Percentiles rank a stretch among this genome's conserved stretches.
These are phyloP conservation scores for Arthrobotrys iridis DNA, from an alignment of 2,329 filamentous ascomycete genomes.

Conservation along the genomic window DNA sequence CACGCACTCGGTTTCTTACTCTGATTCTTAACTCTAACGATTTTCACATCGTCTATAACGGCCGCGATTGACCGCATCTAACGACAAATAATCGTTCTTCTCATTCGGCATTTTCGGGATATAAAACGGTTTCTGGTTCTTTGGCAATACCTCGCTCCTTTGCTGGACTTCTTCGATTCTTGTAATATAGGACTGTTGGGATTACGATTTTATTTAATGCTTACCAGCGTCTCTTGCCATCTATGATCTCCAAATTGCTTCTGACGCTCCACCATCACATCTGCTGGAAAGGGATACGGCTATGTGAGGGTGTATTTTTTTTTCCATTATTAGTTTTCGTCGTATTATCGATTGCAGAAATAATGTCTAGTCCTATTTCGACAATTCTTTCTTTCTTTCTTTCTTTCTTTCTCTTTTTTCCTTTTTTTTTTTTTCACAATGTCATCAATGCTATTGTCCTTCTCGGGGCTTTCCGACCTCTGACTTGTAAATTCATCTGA, in stretches of 20 bases:
- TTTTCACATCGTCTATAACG: slow-evolving; percentile 19
- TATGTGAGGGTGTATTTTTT: background rate
- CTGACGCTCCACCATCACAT: background rate
- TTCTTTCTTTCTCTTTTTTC: background rate
- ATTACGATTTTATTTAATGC: slow-evolving; percentile 15
- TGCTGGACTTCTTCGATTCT: slow-evolving; percentile 29
- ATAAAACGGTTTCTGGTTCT: background rate
- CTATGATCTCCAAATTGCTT: background rate
- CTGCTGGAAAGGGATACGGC: background rate
- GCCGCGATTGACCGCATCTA: slow-evolving; percentile 25
- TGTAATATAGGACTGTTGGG: slow-evolving; percentile 22
- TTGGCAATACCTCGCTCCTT: slow-evolving; percentile 1
- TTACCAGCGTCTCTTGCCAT: background rate
- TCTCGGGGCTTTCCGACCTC: no score
- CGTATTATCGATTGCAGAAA: background rate
- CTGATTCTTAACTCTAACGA: background rate
- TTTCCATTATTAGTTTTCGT: background rate
- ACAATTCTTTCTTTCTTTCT: no score
- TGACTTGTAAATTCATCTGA: no score
- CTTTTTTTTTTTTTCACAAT: no score
- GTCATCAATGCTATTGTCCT: no score
- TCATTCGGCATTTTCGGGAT: slow-evolving; percentile 29
- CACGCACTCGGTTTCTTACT: background rate
- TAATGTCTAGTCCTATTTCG: background rate
- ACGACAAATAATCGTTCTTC: slow-evolving; percentile 32